Base-by-base conservation (phyloP, 1,284 basidiomycete genomes). In the Malassezia nana region DNA sequence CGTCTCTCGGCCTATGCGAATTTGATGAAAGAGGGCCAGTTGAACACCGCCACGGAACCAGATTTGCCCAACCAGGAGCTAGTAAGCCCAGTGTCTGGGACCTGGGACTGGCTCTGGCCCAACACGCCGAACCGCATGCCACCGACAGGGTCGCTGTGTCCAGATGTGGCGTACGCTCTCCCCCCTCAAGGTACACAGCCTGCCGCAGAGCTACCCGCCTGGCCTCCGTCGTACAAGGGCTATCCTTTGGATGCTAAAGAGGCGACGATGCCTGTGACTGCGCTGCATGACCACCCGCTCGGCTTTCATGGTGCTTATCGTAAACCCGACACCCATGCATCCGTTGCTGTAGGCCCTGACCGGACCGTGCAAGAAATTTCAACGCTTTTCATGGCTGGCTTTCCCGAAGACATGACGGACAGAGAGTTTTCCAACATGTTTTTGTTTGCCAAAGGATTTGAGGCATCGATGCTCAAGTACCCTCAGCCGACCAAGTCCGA, bases 401-500 rank as follows among this genome's bases (percentile, higher is more conserved):
- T 98, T 75, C 92, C 92, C 2, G 94, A 98, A 61, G 92, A 98
- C 72, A 96, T 98, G 87, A 84, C 86, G 80, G 90, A 96, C 77
- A 88, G 92, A 20, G 92, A 98, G 77, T 96, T 98, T 75, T 89
- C 92, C 76, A 96, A 96, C 75, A 94, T 98, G 86, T 98, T 98
- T 75, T 88, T 90, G 3, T 98, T 98, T 72, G 89, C 88, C 2
- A 78, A 81, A 1, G 94, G 90, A 10, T 98, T 98, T 69, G 92
- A 98, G 74, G 94, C 92, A 15, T 91, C 92, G 0, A 95, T 91
- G 6, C 81, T 98, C 66, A 98, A 96, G 80, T 69, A 71, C 39
- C 47, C 47, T 1, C 61, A 67, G 32, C 57, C 63, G 5, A 66
- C 69, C 33, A 29, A 24, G n/a, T 15, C 20, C 7, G 40, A 39